Conservation (phyloP, 129 eudicot genomes). For the Helianthus tuberosus region DNA sequence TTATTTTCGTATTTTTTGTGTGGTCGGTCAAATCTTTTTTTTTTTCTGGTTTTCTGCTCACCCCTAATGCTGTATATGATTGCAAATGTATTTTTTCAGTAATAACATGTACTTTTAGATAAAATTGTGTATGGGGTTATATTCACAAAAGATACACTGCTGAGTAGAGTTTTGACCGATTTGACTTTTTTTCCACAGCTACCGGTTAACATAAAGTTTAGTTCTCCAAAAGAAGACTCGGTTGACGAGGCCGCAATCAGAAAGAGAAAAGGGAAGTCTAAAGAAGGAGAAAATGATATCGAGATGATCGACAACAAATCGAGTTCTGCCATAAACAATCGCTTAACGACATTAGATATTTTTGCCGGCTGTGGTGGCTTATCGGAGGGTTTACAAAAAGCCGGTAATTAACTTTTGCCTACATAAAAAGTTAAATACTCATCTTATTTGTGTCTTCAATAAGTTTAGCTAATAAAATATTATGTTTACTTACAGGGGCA, state of each 20-base stretch:
- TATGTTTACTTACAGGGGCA: constrained; percentile 46
- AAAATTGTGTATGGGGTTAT: no score
- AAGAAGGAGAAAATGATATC: constrained; percentile 44
- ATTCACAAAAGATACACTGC: no score
- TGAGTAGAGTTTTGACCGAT: no score
- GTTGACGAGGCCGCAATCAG: constrained; percentile 40
- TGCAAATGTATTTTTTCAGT: no score
- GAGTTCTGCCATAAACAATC: constrained; percentile 12
- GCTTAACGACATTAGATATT: constrained; percentile 52
- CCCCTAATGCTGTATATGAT: not conserved
- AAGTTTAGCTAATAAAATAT: not conserved
- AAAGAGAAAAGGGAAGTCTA: constrained; percentile 50
- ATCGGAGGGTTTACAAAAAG: constrained; percentile 63
- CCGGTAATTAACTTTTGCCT: constrained; percentile 41
- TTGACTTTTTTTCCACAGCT: constrained; percentile 33
- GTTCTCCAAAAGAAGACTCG: constrained; percentile 30
- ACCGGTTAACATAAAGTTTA: constrained; percentile 46
- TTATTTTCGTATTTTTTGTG: no score
- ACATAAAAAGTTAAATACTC: not conserved
- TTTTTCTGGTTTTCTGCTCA: no score
- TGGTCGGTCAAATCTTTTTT: no score
- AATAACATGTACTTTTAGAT: no score
- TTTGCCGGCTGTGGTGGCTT: constrained; percentile 80
- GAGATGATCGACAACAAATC: constrained; percentile 28
- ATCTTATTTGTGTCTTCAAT: not conserved